Evolutionary conservation across 2,329 filamentous ascomycete genomes (phyloP), one percentile per base, ranked within the genome.

Genomic region (Lachnellula occidentalis): DNA sequence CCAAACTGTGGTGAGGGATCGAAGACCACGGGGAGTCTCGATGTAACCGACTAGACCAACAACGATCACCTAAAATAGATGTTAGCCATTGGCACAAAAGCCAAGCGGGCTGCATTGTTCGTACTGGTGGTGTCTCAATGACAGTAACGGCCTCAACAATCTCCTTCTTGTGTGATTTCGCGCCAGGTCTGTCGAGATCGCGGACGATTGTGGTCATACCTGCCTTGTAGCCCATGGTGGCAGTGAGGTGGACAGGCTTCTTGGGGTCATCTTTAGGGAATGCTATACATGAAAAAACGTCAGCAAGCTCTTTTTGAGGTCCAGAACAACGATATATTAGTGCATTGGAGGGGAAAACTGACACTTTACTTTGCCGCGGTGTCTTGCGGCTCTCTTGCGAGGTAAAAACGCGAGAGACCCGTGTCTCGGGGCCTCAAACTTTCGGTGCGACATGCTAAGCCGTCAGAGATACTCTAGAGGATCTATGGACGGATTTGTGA

Each of bases 211-310:
- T 99, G 77, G 91, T 96, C 94, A 99, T 99, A 77, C 94, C 94
- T 75, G 94, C 94, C 90, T 99, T 99, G 87, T 99, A 99, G 76
- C 94, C 94, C 87, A 97, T 92, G 73, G 90, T 80, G 73, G 94
- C 94, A 64, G 94, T 99, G 72, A 99, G 86, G 85, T 99, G 94
- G 77, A 96, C 90, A 72, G 92, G 90, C 87, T 97, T 95, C 89
- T 97, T 97, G 73, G 91, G 82, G 84, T 99, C 92, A 89, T 99
- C 94, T 88, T 97, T 97, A 74, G 94, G 94, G 87, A 99, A 99
- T 79, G n/a, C 90, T 67, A 54, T 58, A 58, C 60, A 14, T 15
- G 53, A 64, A 55, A 54, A 62, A 61, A 61, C 61, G 53, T 61
- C 46, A 60, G 59, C 56, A 17, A 48, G 27, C 9, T 49, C 22